These are phyloP conservation scores for Termitomyces sp. DNA, from an alignment of 768 basidiomycete species.

Conservation along the genomic window DNA sequence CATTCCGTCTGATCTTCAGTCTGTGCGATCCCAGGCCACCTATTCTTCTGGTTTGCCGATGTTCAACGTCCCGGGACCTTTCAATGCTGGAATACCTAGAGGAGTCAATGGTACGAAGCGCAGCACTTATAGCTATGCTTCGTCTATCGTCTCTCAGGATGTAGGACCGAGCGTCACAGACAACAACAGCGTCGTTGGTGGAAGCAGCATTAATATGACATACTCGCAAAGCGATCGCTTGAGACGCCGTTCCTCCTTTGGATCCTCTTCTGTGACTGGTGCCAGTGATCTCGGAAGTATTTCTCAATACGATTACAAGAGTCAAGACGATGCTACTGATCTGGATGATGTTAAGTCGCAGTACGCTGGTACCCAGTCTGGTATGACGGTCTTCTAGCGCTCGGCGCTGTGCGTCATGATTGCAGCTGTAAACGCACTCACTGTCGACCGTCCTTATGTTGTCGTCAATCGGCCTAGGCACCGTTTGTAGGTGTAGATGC, in stretches of 20 bases:
- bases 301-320: slow-evolving; percentile 81
- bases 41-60: slow-evolving; percentile 90
- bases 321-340: slow-evolving; percentile 78
- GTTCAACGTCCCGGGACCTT: slow-evolving; percentile 69
- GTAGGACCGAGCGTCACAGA: slow-evolving; percentile 62
- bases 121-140: slow-evolving; percentile 79
- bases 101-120: slow-evolving; percentile 59
- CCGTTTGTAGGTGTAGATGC: slow-evolving; percentile 3
- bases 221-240: slow-evolving; percentile 92
- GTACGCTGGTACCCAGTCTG: slow-evolving; percentile 80
- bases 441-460: slow-evolving; percentile 6
- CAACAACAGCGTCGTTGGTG: slow-evolving; percentile 56
- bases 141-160: slow-evolving; percentile 92
- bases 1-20: slow-evolving; percentile 94
- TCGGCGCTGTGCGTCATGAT: background rate
- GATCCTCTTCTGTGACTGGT: slow-evolving; percentile 63
- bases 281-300: slow-evolving; percentile 75
- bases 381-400: slow-evolving; percentile 73
- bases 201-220: slow-evolving; percentile 56
- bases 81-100: slow-evolving; percentile 62
- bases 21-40: slow-evolving; percentile 93
- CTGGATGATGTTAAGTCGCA: slow-evolving; percentile 87
- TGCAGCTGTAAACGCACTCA: slow-evolving; percentile 2
- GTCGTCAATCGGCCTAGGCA: slow-evolving; percentile 6
- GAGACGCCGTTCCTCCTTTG: slow-evolving; percentile 70